phyloP scores from a whole-genome alignment of 1,284 basidiomycete species.

The Ceratobasidium sp. region DNA sequence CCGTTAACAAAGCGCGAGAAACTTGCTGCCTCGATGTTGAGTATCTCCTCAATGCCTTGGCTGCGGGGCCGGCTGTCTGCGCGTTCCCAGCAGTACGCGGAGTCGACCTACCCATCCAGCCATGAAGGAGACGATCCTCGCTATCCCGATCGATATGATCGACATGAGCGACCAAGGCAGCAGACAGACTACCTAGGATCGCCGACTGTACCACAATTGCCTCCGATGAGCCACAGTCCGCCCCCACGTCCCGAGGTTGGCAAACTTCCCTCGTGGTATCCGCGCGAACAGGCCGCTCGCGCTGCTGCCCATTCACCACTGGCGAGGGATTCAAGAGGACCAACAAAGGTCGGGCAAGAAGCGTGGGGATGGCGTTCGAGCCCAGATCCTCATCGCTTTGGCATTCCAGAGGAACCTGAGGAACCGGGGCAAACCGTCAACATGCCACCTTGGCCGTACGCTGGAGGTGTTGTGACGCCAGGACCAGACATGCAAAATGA shows the following conservation, averaged over 20 bases:
- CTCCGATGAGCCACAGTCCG: conserved; percentile 21
- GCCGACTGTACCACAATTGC: conserved; percentile 33
- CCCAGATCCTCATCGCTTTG: conserved; percentile 31
- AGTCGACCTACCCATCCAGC: conserved; percentile 25
- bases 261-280: conserved; percentile 42
- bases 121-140: conserved; percentile 36
- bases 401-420: conserved; percentile 40
- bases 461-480: conserved; percentile 32
- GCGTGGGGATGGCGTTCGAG: conserved; percentile 46
- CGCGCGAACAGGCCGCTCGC: conserved; percentile 41
- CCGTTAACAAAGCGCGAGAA: conserved; percentile 41
- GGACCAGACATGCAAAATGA: conserved; percentile 26
- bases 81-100: conserved; percentile 24
- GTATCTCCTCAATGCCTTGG: conserved; percentile 42
- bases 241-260: conserved; percentile 37
- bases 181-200: conserved; percentile 24
- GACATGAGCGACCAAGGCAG: conserved; percentile 27
- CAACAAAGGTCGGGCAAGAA: conserved; percentile 37
- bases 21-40: conserved; percentile 42
- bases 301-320: conserved; percentile 17
- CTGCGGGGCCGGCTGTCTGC: conserved; percentile 18
- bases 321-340: conserved; percentile 40
- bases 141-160: conserved; percentile 31
- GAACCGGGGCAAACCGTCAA: neutral
- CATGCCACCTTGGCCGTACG: conserved; percentile 40